Evolutionary conservation across 2,329 filamentous ascomycete genomes (phyloP), one percentile per base, ranked within the genome.

Genomic region (Pestalotiopsis sp.): DNA sequence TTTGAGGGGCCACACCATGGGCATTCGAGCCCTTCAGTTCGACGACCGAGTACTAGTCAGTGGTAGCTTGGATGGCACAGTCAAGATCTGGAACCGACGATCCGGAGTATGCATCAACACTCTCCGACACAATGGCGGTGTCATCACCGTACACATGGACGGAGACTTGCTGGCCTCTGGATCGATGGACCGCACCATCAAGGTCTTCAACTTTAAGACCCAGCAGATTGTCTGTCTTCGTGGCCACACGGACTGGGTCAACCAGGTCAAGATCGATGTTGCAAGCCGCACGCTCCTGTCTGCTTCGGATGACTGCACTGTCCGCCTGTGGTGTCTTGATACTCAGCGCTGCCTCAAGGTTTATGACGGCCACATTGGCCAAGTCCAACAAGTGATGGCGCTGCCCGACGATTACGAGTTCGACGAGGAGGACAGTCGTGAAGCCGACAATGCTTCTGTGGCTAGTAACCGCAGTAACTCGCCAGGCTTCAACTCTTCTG

Each of bases 11-110:
- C 96, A 98, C 76, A 92, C 90, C 1, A 90, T 89, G 56, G 94
- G 94, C 6, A 93, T 99, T 70, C 89, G 96, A 56, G 93, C 94
- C 67, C 85, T 99, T 49, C 95, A 98, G 77, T 98, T 98, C 76
- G 94, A 98, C 76, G 94, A 97, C 72, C 91, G 89, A 67, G 97
- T 97, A 76, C 86, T 99, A 69, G 95, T 98, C 77, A 97, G 92
- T 68, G 96, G 95, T 65, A 94, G 93, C 77, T 86, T 98, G 68
- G 96, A 98, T 79, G 88, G 90, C 63, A 97, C 92, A 4, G 88
- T 99, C 75, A 95, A 93, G 78, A 90, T 99, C 41, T 99, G 96
- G 96, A 97, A 99, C 77, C 98, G 95, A 94, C 89, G 92, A 71
- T 98, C 94, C 0, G 96, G 96, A 61, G 89, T 94, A 74, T 94